phyloP scores from a whole-genome alignment of 352 stramenopile species.

The Pythium aristosporum region DNA sequence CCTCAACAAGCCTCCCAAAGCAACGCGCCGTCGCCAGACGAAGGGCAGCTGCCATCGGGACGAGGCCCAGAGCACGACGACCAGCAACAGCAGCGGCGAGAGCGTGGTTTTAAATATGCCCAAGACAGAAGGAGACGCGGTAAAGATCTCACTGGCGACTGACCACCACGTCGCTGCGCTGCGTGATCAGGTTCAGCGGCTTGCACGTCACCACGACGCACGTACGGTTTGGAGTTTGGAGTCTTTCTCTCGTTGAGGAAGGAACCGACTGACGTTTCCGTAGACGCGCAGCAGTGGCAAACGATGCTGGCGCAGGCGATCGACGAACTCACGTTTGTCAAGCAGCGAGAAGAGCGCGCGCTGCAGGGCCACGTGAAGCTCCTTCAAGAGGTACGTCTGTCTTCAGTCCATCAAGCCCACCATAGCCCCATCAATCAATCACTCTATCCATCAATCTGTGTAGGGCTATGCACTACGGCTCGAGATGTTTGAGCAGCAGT shows the following conservation, averaged over 20 bases:
- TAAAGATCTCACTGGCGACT: constrained; percentile 36
- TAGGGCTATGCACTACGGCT: constrained; percentile 57
- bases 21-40: background rate
- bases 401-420: background rate
- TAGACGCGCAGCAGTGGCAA: constrained; percentile 46
- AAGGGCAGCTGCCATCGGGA: constrained; percentile 1
- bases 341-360: constrained; percentile 47
- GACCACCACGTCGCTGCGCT: constrained; percentile 48
- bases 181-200: constrained; percentile 45
- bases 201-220: constrained; percentile 42
- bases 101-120: background rate
- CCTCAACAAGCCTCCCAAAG: constrained; percentile 44
- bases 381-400: constrained; percentile 45
- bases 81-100: constrained; percentile 24
- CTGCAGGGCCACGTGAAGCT: constrained; percentile 45
- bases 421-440: background rate
- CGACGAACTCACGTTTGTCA: constrained; percentile 53
- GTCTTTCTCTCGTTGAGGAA: background rate
- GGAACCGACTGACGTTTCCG: background rate
- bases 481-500: constrained; percentile 64
- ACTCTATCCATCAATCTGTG: background rate
- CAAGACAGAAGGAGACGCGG: background rate
- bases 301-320: constrained; percentile 47
- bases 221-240: constrained; percentile 25
- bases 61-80: background rate